These are phyloP conservation scores for Gossypium australe DNA, from an alignment of 345 rosid genomes.

Conservation along the genomic window DNA sequence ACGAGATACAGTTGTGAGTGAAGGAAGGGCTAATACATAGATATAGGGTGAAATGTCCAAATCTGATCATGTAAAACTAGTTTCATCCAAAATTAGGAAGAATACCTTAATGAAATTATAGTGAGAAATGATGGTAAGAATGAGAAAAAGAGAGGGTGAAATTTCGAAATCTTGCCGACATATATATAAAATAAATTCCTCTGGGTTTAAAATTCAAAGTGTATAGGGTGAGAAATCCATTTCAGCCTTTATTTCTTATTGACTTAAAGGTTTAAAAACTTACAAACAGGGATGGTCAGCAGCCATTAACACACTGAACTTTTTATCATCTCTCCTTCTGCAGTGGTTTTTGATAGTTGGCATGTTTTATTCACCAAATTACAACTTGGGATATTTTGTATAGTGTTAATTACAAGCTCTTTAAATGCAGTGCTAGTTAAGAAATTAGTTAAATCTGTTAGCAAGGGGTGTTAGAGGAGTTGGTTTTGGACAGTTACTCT, in stretches of 20 bases:
- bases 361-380: too few relatives aligned
- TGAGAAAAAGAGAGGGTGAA: not conserved
- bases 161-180: not conserved
- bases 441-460: too few relatives aligned
- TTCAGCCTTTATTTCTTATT: not conserved
- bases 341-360: too few relatives aligned
- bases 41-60: not conserved
- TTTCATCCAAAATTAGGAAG: too few relatives aligned
- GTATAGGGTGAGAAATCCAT: not conserved
- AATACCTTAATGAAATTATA: not conserved
- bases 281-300: not conserved
- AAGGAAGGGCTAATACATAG: too few relatives aligned
- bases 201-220: not conserved
- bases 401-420: too few relatives aligned
- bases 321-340: too few relatives aligned
- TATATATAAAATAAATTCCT: not conserved
- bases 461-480: too few relatives aligned
- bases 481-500: too few relatives aligned
- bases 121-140: not conserved
- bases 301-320: not conserved
- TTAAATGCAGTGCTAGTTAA: too few relatives aligned
- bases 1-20: too few relatives aligned
- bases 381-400: too few relatives aligned
- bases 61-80: not conserved
- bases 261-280: not conserved